These are phyloP conservation scores for Leishmania lainsoni DNA, from an alignment of 208 protist genomes.

Conservation along the genomic window DNA sequence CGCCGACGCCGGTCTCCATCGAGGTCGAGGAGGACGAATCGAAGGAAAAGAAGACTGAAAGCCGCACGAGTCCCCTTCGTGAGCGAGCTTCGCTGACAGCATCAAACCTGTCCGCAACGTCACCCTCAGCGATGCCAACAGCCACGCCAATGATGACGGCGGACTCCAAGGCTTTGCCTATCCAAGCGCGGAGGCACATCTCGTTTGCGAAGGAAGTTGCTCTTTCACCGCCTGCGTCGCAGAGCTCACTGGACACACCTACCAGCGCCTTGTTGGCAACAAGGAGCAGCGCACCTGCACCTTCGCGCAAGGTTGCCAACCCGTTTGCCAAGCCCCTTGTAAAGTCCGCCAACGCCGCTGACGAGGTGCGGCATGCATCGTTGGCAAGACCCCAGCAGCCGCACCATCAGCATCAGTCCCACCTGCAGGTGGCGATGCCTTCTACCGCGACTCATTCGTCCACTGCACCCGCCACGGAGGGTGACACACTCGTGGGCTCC, in stretches of 20 bases:
- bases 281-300: neutral
- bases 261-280: constrained; percentile 3
- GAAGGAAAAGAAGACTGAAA: neutral
- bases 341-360: neutral
- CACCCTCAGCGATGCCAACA: constrained; percentile 10
- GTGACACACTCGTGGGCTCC: constrained; percentile 16
- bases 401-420: constrained; percentile 5
- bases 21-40: constrained; percentile 1
- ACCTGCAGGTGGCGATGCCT: neutral
- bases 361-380: neutral
- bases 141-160: constrained; percentile 18
- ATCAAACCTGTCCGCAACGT: neutral
- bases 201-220: constrained; percentile 19
- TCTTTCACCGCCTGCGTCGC: neutral
- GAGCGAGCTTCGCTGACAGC: neutral
- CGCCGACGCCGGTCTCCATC: neutral
- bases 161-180: neutral
- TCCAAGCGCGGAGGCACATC: constrained; percentile 29
- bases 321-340: constrained; percentile 41
- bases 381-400: neutral
- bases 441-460: neutral
- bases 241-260: neutral
- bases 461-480: neutral
- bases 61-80: neutral
- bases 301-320: constrained; percentile 34